Conservation (phyloP, 2,329 filamentous ascomycete genomes). For the Colletotrichum eleusines region DNA sequence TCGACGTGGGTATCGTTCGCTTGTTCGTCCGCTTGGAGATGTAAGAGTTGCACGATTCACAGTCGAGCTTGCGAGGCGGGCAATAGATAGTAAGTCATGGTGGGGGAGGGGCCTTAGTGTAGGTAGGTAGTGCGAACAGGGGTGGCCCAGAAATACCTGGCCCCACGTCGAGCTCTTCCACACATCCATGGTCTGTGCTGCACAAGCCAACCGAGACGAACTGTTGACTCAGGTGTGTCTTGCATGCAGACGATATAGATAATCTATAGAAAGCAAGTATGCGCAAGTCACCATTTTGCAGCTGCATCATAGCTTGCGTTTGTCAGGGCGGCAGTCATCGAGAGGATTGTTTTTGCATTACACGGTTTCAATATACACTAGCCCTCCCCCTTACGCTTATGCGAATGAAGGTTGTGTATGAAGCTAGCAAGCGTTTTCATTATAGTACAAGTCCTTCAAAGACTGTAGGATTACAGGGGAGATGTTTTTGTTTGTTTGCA, state of each 20-base stretch:
- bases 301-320: background rate
- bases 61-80: slow-evolving; percentile 25
- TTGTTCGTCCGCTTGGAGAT: slow-evolving; percentile 13
- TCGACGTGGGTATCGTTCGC: slow-evolving; percentile 9
- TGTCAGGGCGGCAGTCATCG: background rate
- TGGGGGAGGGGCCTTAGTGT: slow-evolving; percentile 36
- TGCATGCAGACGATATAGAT: background rate
- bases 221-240: background rate
- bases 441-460: slow-evolving; percentile 37
- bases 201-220: slow-evolving; percentile 1
- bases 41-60: slow-evolving; percentile 10
- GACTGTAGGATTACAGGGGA: slow-evolving; percentile 58
- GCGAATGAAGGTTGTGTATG: slow-evolving; percentile 6
- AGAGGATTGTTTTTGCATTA: slow-evolving; percentile 5
- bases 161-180: slow-evolving; percentile 9
- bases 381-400: background rate
- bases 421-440: slow-evolving; percentile 37
- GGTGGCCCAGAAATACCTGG: slow-evolving; percentile 9
- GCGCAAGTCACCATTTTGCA: background rate
- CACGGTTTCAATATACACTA: slow-evolving; percentile 7
- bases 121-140: slow-evolving; percentile 22
- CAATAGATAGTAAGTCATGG: slow-evolving; percentile 20
- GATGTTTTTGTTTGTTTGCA: slow-evolving; percentile 51
- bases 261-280: background rate
- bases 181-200: slow-evolving; percentile 13